Base-by-base conservation (phyloP, 225 moss, liverwort and hornwort species). In the Takakia lepidozioides region DNA sequence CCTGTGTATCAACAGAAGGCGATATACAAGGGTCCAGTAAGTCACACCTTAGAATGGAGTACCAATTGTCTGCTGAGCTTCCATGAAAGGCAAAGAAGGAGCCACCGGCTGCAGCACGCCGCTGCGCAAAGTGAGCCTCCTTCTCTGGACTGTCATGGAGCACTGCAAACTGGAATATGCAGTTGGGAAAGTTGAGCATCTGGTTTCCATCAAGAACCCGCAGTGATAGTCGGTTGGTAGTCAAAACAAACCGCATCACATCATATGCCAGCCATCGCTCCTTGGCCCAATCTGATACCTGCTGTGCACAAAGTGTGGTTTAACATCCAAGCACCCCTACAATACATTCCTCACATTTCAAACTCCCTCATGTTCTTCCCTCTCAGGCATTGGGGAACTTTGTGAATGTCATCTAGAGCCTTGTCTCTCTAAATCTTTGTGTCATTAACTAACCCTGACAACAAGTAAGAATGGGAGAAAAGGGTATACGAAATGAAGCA, bases 21-120 rank as follows among this genome's bases (percentile, higher is more conserved):
- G n/a, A n/a, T n/a, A n/a, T n/a, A n/a, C n/a, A n/a, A n/a, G n/a
- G n/a, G n/a, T n/a, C n/a, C n/a, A n/a, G n/a, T n/a, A n/a, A n/a
- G 11, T 32, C 19, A 19, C 20, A 46, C 45, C 45, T 65, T 8
- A 87, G 73, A 46, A 87, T 87, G 17, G 87, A 87, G 67, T 81
- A 87, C 87, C 87, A 87, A 38, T 87, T 87, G 32, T 66, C 62
- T 0, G 43, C 40, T 0, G 58, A 2, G n/a, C 87, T 87, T 39
- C 87, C 87, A 44, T 87, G 87, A 39, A 84, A 87, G 1, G 84
- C 84, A 2, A 87, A 87, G 55, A 75, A 84, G 1, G 87, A 84
- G 0, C 77, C 86, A 0, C 56, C 46, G 0, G 25, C 18, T n/a
- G 15, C 10, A 0, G 36, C 32, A 2, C 80, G 69, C 20, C 46